Base-by-base conservation (phyloP, 345 rosid species). In the Eucalyptus sp. region DNA sequence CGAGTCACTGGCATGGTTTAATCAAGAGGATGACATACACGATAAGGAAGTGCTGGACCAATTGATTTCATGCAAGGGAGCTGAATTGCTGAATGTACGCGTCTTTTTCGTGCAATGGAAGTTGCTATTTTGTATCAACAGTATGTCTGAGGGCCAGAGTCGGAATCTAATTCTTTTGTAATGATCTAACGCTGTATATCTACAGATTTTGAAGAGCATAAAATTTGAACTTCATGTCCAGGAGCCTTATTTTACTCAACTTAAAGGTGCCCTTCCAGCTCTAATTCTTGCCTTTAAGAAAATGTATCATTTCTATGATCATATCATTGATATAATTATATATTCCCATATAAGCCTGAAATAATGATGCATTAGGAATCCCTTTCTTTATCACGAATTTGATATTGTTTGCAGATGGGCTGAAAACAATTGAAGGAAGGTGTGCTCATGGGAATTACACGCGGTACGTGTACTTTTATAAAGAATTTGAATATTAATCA, bases 341-440 rank as follows among this genome's bases (percentile, higher is more conserved):
- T 52, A 79, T 49, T 56, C 51, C 68, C 50, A 46, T 31, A 46
- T 58, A 11, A 33, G 50, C 46, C 44, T 16, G 68, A 11, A 18
- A 31, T 17, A 88, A 7, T 29, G 18, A 71, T 54, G 71, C 58
- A 31, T 31, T 89, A n/a, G 90, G 29, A 50, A 24, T 37, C 13
- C 37, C 60, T 84, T 89, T 86, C 16, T 17, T 37, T 71, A 9
- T 86, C 17, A 41, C 16, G 33, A 86, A 41, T 43, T 31, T 86
- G 54, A 22, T 86, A 80, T 81, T 68, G 56, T 90, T 89, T 91
- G 83, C 71, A 96, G 99, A 94, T 93, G 97, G 99, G 66, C 50
- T 90, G 51, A 96, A 96, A 93, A 93, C 95, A 88, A 91, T 94
- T 89, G 98, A 96, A 94, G 98, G 99, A 92, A 94, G 99, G 88